A percentile compares a stretch with the other conserved stretches of the same genome.
Evolutionary conservation across 2,329 filamentous ascomycete species (phyloP).

Genomic region (Cercospora brassicicola): DNA sequence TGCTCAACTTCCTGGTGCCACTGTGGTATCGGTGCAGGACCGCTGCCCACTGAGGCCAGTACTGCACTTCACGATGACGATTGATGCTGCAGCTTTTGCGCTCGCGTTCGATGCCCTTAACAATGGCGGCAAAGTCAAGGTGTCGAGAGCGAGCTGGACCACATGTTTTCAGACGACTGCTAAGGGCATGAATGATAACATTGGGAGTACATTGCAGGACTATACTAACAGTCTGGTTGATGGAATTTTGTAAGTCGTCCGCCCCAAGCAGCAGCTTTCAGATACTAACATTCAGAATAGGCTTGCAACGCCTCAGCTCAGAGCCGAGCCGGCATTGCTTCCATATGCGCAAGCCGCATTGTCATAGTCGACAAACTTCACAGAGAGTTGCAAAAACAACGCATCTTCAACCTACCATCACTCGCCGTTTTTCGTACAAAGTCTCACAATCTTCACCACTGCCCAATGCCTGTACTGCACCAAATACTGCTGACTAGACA

Average conservation of each 20-base stretch:
- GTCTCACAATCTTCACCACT: too few relatives aligned
- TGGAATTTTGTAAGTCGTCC: slow-evolving; percentile 27
- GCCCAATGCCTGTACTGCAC: too few relatives aligned
- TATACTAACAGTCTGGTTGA: slow-evolving; percentile 25
- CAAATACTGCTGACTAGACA: background rate
- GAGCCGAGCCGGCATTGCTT: slow-evolving; percentile 10
- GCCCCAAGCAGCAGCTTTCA: too few relatives aligned
- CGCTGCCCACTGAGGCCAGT: slow-evolving; percentile 32
- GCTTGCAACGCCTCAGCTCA: slow-evolving; percentile 12
- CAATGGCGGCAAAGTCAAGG: slow-evolving; percentile 32
- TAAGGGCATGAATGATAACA: slow-evolving; percentile 26
- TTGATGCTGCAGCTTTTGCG: slow-evolving; percentile 33
- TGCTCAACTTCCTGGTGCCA: slow-evolving; percentile 34
- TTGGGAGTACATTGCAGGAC: slow-evolving; percentile 23
- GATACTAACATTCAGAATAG: background rate
- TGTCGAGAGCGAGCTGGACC: slow-evolving; percentile 10
- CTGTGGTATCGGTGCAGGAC: slow-evolving; percentile 27
- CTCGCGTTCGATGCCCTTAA: slow-evolving; percentile 35
- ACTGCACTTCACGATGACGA: slow-evolving; percentile 32
- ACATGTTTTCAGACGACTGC: slow-evolving; percentile 28
- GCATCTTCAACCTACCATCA: too few relatives aligned
- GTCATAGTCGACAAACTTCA: background rate
- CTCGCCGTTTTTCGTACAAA: too few relatives aligned
- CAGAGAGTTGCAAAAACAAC: too few relatives aligned
- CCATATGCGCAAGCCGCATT: slow-evolving; percentile 5